These are phyloP conservation scores for Aspergillus costaricaensis DNA, from an alignment of 2,329 filamentous ascomycete genomes.

Conservation along the genomic window DNA sequence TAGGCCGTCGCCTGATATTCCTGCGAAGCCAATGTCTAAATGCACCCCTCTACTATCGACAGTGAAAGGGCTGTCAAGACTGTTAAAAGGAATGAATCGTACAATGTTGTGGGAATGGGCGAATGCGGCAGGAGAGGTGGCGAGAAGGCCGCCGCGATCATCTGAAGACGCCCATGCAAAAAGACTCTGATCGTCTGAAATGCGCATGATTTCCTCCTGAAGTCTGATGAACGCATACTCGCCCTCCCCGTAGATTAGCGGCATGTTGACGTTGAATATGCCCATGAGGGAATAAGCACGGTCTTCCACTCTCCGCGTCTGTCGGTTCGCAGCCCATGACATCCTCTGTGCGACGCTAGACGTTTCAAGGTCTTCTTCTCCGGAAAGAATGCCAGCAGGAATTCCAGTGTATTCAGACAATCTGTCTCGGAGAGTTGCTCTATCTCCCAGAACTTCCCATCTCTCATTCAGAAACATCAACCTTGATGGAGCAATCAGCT, in stretches of 20 bases:
- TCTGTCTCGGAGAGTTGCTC: neutral
- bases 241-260: neutral
- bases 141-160: neutral
- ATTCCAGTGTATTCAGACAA: neutral
- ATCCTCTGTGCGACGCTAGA: neutral
- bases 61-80: neutral
- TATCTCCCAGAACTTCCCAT: neutral
- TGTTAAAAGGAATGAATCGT: neutral
- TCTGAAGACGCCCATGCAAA: neutral
- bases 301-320: neutral
- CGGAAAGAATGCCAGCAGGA: neutral
- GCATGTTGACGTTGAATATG: neutral
- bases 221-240: neutral
- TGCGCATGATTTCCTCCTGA: neutral
- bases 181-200: neutral
- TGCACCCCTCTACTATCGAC: neutral
- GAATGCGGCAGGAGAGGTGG: neutral
- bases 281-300: neutral
- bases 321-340: neutral
- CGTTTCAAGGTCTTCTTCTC: neutral
- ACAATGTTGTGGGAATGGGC: neutral
- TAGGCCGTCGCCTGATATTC: neutral
- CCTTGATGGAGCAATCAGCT: neutral
- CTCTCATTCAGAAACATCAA: neutral
- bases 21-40: slow-evolving; percentile 21